phyloP scores from a whole-genome alignment of 257 asterid species.

The Rauvolfia tetraphylla region DNA sequence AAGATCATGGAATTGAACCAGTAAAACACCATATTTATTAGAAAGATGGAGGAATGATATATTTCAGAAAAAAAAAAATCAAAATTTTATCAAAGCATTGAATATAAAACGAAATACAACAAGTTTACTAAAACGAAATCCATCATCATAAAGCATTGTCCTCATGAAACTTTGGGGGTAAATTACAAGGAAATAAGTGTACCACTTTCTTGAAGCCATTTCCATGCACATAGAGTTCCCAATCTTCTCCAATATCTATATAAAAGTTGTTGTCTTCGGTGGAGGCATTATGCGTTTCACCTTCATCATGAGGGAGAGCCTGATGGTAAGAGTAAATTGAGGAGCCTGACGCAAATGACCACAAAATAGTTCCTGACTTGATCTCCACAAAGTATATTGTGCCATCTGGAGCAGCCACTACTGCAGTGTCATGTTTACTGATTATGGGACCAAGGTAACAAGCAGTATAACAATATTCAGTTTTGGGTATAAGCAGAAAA shows the following conservation, averaged over 20 bases:
- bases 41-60: background rate
- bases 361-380: constrained; percentile 48
- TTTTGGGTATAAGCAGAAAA: background rate
- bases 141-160: background rate
- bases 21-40: background rate
- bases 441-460: constrained; percentile 21
- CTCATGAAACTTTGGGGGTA: background rate
- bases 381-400: constrained; percentile 53
- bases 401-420: constrained; percentile 88
- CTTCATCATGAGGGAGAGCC: constrained; percentile 46
- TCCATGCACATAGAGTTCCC: constrained; percentile 67
- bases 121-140: background rate
- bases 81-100: background rate
- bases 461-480: constrained; percentile 14
- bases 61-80: background rate
- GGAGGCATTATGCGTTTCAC: constrained; percentile 45
- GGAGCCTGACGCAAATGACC: constrained; percentile 85
- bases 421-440: constrained; percentile 60
- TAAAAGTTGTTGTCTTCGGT: constrained; percentile 49
- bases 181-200: background rate
- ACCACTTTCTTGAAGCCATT: constrained; percentile 62
- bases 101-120: background rate
- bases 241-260: constrained; percentile 80
- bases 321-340: constrained; percentile 73
- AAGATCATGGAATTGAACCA: background rate